Conservation (phyloP, 1,284 basidiomycete species). For the Naganishia cerealis region DNA sequence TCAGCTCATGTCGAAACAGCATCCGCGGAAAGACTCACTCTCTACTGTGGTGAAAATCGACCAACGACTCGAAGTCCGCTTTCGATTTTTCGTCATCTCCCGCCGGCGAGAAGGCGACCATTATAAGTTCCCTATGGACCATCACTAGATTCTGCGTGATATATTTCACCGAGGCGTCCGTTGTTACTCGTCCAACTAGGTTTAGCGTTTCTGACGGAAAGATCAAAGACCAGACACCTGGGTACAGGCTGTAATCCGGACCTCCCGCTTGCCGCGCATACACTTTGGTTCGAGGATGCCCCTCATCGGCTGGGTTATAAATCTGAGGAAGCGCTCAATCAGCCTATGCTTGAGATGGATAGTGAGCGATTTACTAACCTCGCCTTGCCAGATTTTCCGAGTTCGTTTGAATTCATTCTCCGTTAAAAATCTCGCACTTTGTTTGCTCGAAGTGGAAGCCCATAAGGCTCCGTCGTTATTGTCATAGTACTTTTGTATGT, state of each 20-base stretch:
- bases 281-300: constrained; percentile 12
- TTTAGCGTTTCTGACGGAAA: constrained; percentile 42
- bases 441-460: background rate
- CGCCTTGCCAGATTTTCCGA: constrained; percentile 32
- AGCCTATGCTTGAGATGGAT: background rate
- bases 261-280: constrained; percentile 34
- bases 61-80: constrained; percentile 63
- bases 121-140: constrained; percentile 73
- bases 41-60: constrained; percentile 70
- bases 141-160: constrained; percentile 72
- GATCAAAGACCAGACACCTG: constrained; percentile 38
- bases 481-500: constrained; percentile 9
- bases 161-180: constrained; percentile 70
- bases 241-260: constrained; percentile 34
- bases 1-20: constrained; percentile 25
- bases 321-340: constrained; percentile 11
- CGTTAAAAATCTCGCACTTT: background rate
- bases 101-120: constrained; percentile 67
- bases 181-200: constrained; percentile 69
- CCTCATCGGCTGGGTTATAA: constrained; percentile 18
- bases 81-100: constrained; percentile 54
- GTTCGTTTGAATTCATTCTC: constrained; percentile 9
- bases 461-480: background rate
- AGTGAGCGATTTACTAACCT: constrained; percentile 19
- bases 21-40: constrained; percentile 60